phyloP scores from a whole-genome alignment of 495 filamentous ascomycete genomes.

The Schizothecium vesticola region DNA sequence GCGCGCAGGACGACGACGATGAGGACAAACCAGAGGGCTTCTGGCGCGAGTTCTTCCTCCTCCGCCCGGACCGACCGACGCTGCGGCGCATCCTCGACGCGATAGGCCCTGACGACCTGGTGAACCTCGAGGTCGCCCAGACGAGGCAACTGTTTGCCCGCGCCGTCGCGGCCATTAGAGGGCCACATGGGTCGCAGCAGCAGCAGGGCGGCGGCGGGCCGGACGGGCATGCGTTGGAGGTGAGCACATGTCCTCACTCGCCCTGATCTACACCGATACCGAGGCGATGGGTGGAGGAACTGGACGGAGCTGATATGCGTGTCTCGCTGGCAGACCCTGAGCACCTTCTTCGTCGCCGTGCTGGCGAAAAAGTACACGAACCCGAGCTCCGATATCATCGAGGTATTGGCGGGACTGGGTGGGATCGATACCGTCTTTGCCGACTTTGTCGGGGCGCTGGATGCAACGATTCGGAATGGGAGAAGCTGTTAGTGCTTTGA shows the following conservation, averaged over 20 bases:
- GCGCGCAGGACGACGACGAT: conserved; percentile 48
- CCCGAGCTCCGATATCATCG: conserved; percentile 90
- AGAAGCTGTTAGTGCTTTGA: conserved; percentile 51
- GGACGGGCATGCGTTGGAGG: conserved; percentile 82
- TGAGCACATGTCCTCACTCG: conserved; percentile 39
- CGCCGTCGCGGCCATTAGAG: conserved; percentile 63
- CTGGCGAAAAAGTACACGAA: conserved; percentile 91
- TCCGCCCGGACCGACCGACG: conserved; percentile 65
- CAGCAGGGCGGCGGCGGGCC: conserved; percentile 36
- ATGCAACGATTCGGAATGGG: conserved; percentile 75
- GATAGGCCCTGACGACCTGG: conserved; percentile 65
- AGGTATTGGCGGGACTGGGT: conserved; percentile 79
- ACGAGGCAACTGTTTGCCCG: conserved; percentile 73
- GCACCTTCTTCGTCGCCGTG: conserved; percentile 74
- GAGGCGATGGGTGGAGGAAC: not conserved
- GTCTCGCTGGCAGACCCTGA: conserved; percentile 62
- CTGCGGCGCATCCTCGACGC: conserved; percentile 62
- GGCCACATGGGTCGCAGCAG: conserved; percentile 34
- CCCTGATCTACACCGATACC: not conserved
- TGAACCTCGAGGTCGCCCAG: conserved; percentile 61
- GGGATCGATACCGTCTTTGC: conserved; percentile 79
- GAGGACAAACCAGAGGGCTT: conserved; percentile 75
- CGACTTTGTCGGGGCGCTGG: conserved; percentile 79
- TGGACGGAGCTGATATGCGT: not conserved
- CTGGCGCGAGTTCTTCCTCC: conserved; percentile 92